Percentiles rank a stretch among this genome's conserved stretches.
Conservation (phyloP, 768 basidiomycete genomes). For the Baorangia bicolor region DNA sequence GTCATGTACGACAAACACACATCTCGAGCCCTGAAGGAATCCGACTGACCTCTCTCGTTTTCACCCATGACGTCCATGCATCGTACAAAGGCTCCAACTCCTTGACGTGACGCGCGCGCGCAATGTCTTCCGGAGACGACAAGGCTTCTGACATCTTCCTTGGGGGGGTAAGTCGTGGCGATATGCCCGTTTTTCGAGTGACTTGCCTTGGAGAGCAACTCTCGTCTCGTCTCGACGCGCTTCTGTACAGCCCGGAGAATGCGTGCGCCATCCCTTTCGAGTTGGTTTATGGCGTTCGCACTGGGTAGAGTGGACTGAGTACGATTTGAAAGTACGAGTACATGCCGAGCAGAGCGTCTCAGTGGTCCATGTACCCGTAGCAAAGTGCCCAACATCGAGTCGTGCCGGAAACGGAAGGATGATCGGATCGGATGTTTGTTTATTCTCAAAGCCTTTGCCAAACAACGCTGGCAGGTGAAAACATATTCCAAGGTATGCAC, state of each 20-base stretch:
- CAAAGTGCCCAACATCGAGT: constrained; percentile 12
- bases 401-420: background rate
- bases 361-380: constrained; percentile 14
- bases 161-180: background rate
- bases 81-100: constrained; percentile 65
- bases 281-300: constrained; percentile 20
- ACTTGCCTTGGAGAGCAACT: constrained; percentile 45
- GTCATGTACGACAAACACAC: constrained; percentile 5
- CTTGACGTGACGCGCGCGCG: constrained; percentile 58
- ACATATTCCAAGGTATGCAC: background rate
- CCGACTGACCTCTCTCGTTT: constrained; percentile 54
- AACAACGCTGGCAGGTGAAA: constrained; percentile 1
- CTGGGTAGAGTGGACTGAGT: constrained; percentile 11
- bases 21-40: background rate
- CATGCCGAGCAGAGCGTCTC: constrained; percentile 11
- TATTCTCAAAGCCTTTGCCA: constrained; percentile 19
- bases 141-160: constrained; percentile 51
- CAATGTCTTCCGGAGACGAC: constrained; percentile 56
- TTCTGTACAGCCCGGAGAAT: constrained; percentile 55
- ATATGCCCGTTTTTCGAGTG: background rate
- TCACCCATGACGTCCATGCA: constrained; percentile 67
- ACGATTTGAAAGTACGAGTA: constrained; percentile 8
- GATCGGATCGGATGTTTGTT: constrained; percentile 1
- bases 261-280: constrained; percentile 46
- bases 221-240: constrained; percentile 50